These are phyloP conservation scores for Chenopodium suecicum DNA, from an alignment of 148 eudicot genomes.

Conservation along the genomic window DNA sequence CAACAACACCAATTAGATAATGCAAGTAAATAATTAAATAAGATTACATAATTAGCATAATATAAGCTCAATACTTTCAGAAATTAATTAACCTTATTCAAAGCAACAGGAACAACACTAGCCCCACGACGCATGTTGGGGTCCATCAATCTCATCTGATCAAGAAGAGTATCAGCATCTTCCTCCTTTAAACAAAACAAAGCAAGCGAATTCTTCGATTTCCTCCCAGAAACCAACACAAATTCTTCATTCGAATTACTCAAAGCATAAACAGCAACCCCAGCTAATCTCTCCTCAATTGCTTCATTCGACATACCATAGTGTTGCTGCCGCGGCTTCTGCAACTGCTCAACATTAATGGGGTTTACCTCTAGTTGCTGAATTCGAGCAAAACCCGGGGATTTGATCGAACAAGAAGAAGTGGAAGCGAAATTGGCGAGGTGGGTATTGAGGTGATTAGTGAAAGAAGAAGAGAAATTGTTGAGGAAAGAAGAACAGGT, in stretches of 20 bases:
- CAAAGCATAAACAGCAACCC: conserved; percentile 74
- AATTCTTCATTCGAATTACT: conserved; percentile 64
- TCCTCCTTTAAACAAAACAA: conserved; percentile 70
- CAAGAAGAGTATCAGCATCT: conserved; percentile 69
- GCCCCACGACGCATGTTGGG: conserved; percentile 61
- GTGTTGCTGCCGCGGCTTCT: background rate
- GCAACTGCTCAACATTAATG: background rate
- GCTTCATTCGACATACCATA: conserved; percentile 43
- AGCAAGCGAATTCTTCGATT: conserved; percentile 48
- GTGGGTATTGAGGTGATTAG: conserved; percentile 34
- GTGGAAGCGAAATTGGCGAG: conserved; percentile 37
- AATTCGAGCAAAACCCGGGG: conserved; percentile 40
- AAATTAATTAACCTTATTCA: conserved; percentile 51
- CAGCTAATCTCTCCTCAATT: conserved; percentile 73
- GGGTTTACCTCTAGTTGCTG: conserved; percentile 4
- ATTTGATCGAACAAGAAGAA: conserved; percentile 16
- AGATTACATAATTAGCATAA: background rate
- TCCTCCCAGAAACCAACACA: conserved; percentile 63
- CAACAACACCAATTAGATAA: background rate
- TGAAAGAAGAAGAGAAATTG: conserved; percentile 27
- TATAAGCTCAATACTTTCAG: background rate
- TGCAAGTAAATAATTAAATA: background rate
- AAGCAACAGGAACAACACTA: conserved; percentile 71
- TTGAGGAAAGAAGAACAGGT: conserved; percentile 33
- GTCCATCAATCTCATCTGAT: conserved; percentile 66